Percentiles rank a stretch among this genome's conserved stretches.
Conservation (phyloP, 495 filamentous ascomycete species). For the Podospora pseudocomata region DNA sequence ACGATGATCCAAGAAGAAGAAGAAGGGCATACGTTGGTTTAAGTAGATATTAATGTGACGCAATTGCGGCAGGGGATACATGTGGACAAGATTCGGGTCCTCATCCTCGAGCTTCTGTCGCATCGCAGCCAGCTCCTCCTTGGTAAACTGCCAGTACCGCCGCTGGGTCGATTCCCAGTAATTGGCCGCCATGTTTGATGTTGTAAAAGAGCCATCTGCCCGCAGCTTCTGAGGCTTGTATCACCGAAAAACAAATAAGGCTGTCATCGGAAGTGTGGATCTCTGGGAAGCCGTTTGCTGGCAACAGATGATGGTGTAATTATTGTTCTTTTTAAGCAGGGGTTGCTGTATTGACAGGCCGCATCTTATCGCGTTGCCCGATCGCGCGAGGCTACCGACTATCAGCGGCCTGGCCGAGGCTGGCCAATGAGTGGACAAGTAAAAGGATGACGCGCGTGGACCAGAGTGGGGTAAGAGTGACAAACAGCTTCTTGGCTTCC, state of each 20-base stretch:
- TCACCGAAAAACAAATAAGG: background rate
- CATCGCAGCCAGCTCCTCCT: constrained; percentile 67
- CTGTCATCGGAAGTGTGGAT: background rate
- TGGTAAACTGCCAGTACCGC: constrained; percentile 84
- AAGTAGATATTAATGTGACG: constrained; percentile 88
- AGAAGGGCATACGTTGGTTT: constrained; percentile 71
- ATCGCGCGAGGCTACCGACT: background rate
- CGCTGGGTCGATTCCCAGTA: constrained; percentile 95
- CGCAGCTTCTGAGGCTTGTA: background rate
- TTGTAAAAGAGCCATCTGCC: background rate
- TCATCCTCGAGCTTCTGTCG: constrained; percentile 69
- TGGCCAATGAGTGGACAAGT: background rate
- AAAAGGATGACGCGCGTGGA: constrained; percentile 5
- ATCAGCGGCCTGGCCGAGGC: background rate
- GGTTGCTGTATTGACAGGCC: background rate
- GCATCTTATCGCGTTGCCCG: background rate
- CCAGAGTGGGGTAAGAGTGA: constrained; percentile 6
- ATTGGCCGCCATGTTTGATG: constrained; percentile 76
- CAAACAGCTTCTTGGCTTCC: constrained; percentile 8
- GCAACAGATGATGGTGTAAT: background rate
- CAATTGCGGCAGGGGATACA: constrained; percentile 76
- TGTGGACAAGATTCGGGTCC: constrained; percentile 64
- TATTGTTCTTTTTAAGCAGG: background rate
- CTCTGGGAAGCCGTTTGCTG: background rate
- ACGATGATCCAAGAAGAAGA: background rate